Percentiles rank a stretch among this genome's conserved stretches.
Conservation (phyloP, 495 filamentous ascomycete genomes). For the Cairneyella variabilis region DNA sequence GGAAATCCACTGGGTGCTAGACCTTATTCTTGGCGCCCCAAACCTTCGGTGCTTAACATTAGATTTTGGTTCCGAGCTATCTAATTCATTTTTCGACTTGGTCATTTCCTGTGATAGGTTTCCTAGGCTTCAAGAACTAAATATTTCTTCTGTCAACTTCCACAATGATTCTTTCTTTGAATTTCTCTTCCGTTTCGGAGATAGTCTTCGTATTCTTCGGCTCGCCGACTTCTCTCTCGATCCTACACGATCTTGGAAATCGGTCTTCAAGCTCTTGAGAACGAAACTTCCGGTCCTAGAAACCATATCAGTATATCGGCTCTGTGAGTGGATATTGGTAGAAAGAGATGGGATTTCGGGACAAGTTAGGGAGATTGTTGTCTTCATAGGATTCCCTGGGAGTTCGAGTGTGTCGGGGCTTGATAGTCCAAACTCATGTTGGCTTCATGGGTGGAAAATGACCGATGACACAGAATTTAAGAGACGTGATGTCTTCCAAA, state of each 20-base stretch:
- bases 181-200: conserved; percentile 2
- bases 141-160: conserved; percentile 1
- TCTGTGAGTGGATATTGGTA: neutral
- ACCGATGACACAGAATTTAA: neutral
- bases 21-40: conserved; percentile 6
- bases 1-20: neutral
- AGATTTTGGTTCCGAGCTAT: neutral
- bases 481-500: neutral
- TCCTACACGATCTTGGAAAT: neutral
- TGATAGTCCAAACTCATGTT: neutral
- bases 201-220: conserved; percentile 8
- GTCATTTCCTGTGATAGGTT: neutral
- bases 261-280: neutral
- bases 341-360: neutral
- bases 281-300: conserved; percentile 1
- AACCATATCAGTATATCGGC: neutral
- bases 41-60: conserved; percentile 1
- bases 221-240: neutral
- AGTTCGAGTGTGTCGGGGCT: neutral
- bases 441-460: neutral
- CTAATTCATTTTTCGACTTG: neutral
- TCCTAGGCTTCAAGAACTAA: conserved; percentile 5
- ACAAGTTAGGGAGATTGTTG: neutral
- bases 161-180: neutral
- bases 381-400: neutral